Evolutionary conservation across 2,329 filamentous ascomycete genomes (phyloP).

Genomic region (Cladobotryum mycophilum): DNA sequence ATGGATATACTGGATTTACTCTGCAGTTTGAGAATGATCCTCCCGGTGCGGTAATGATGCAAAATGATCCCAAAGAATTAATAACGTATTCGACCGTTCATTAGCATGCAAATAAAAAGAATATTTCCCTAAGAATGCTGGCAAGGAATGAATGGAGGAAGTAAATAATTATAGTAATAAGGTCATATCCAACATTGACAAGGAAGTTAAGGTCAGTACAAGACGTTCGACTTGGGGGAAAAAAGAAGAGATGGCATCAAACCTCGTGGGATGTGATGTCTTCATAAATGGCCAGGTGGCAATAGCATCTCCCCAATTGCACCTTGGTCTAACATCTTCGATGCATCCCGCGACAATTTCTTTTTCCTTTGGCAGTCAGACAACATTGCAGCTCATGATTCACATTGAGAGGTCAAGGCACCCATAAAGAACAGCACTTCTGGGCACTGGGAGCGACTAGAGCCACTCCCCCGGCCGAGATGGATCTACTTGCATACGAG

Average conservation of each 20-base stretch:
- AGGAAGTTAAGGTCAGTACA: not conserved
- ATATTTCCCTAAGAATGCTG: conserved; percentile 1
- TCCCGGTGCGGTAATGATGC: not conserved
- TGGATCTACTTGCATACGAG: not conserved
- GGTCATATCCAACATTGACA: not conserved
- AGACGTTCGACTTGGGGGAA: not conserved
- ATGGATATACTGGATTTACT: too few species aligned
- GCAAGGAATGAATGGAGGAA: not conserved
- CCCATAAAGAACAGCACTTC: not conserved
- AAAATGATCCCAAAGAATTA: not conserved
- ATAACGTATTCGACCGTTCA: not conserved
- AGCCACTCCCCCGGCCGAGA: conserved; percentile 1
- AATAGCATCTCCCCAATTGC: not conserved
- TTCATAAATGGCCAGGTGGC: conserved; percentile 2
- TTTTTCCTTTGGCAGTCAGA: conserved; percentile 12
- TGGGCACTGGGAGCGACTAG: conserved; percentile 1
- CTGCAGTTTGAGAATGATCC: not conserved
- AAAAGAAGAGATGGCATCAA: too few species aligned
- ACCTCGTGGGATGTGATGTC: not conserved
- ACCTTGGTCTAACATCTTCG: conserved; percentile 1
- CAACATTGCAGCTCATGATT: conserved; percentile 3
- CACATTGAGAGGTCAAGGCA: conserved; percentile 2
- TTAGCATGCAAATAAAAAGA: not conserved
- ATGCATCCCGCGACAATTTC: conserved; percentile 11
- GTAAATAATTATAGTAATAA: not conserved